Evolutionary conservation across 768 basidiomycete genomes (phyloP), one percentile per base, ranked within the genome.

Genomic region (Mycena chlorophos): DNA sequence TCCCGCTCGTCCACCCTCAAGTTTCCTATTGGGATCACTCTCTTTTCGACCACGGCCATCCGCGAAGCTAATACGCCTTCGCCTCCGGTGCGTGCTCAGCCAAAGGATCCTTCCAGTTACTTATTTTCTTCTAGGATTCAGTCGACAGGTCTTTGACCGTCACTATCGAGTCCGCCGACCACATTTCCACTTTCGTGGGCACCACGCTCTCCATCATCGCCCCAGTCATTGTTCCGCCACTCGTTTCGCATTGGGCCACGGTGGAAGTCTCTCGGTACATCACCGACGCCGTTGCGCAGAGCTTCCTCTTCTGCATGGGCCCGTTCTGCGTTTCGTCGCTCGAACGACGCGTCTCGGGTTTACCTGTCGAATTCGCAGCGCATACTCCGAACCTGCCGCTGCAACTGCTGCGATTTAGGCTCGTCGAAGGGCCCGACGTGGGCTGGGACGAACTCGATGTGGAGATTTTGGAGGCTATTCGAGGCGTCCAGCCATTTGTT

Each of bases 211-310:
- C 81, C 31, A 65, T 82, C 14, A 60, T 81, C 22, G 68, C 74
- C 27, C 73, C 71, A 48, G 66, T 76, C 2, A 54, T 86, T 43
- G 69, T 67, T 38, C 76, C 77, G 3, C 64, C 77, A 1, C 66
- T 80, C 13, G 72, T 74, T 39, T 76, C 73, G 13, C 75, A 78
- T 29, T 79, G 78, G 71, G 80, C 83, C 48, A 71, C 85, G 8
- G 63, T 68, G 16, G 82, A 87, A 61, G 61, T 83, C 39, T 61
- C 74, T 43, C 78, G 77, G 29, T 72, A 69, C 28, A 66, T 75
- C 12, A 68, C 75, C 14, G 75, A 77, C 30, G 65, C 77, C 16
- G 63, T 75, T 26, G 66, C 73, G 28, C 66, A 69, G 28, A 68
- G 75, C 22, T 77, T 83, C 56, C 69, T 81, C 47, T 76, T 68